Conservation (phyloP, 2,329 filamentous ascomycete genomes). For the Cercospora sp. region DNA sequence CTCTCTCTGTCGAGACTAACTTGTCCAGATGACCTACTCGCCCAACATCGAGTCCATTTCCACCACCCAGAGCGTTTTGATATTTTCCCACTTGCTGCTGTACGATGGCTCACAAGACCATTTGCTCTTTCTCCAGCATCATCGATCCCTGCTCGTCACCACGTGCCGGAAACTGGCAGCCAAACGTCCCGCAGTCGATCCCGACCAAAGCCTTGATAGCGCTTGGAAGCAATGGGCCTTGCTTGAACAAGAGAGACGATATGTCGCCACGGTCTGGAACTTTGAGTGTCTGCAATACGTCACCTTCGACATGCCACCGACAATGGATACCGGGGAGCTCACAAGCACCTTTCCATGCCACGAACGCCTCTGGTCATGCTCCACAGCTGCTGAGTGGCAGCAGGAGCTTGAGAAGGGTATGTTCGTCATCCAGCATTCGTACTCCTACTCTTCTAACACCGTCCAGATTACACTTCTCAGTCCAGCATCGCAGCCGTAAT, state of each 20-base stretch:
- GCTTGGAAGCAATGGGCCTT: constrained; percentile 10
- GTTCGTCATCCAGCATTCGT: background rate
- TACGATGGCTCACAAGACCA: constrained; percentile 7
- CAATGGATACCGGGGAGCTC: constrained; percentile 12
- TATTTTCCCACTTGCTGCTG: constrained; percentile 9
- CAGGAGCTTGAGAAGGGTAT: constrained; percentile 2
- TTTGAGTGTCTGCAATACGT: constrained; percentile 14
- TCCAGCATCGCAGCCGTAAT: constrained; percentile 8
- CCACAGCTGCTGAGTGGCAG: constrained; percentile 8
- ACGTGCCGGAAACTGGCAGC: constrained; percentile 4
- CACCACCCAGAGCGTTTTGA: constrained; percentile 3
- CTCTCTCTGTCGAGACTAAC: background rate
- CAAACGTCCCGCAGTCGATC: background rate
- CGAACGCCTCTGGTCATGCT: constrained; percentile 9
- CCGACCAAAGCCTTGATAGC: background rate
- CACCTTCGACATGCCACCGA: constrained; percentile 14
- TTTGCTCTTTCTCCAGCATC: constrained; percentile 8
- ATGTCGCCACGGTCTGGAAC: constrained; percentile 4
- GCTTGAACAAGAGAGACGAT: constrained; percentile 13
- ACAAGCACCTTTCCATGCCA: constrained; percentile 2
- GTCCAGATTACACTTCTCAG: background rate
- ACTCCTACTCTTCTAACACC: background rate
- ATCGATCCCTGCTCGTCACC: constrained; percentile 7
- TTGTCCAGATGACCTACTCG: constrained; percentile 3
- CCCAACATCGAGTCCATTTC: constrained; percentile 7